These are phyloP conservation scores for Ganoderma boninense DNA, from an alignment of 1,284 basidiomycete genomes.

Conservation along the genomic window DNA sequence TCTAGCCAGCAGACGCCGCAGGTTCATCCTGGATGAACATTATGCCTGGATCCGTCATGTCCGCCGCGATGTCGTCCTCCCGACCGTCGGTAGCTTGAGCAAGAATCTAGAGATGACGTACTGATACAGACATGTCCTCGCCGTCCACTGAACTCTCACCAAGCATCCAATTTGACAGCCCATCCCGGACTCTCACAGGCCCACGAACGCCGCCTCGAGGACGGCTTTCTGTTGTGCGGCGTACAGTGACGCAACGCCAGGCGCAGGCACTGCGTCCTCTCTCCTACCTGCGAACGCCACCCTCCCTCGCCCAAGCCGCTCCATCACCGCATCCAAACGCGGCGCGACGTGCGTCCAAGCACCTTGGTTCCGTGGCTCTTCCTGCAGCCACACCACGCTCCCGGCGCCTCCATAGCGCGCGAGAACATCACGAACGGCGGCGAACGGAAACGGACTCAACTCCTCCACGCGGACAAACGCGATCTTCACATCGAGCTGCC, in stretches of 20 bases:
- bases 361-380: conserved; percentile 90
- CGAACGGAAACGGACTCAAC: conserved; percentile 86
- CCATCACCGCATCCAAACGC: conserved; percentile 63
- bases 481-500: conserved; percentile 56
- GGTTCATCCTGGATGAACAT: neutral
- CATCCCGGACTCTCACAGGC: conserved; percentile 12
- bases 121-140: neutral
- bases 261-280: conserved; percentile 79
- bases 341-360: conserved; percentile 73
- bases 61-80: neutral
- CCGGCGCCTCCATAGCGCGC: conserved; percentile 50
- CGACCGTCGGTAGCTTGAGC: conserved; percentile 5
- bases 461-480: conserved; percentile 86
- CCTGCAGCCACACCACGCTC: conserved; percentile 81
- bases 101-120: neutral
- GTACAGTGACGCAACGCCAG: conserved; percentile 80
- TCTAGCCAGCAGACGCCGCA: neutral
- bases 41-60: neutral
- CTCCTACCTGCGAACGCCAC: conserved; percentile 71
- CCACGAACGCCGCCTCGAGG: conserved; percentile 62
- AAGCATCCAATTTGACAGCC: neutral
- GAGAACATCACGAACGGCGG: conserved; percentile 57
- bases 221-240: conserved; percentile 69
- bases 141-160: neutral
- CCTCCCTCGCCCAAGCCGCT: conserved; percentile 41